Conservation (phyloP, 2,329 filamentous ascomycete species). For the Hypoxylon sp. region DNA sequence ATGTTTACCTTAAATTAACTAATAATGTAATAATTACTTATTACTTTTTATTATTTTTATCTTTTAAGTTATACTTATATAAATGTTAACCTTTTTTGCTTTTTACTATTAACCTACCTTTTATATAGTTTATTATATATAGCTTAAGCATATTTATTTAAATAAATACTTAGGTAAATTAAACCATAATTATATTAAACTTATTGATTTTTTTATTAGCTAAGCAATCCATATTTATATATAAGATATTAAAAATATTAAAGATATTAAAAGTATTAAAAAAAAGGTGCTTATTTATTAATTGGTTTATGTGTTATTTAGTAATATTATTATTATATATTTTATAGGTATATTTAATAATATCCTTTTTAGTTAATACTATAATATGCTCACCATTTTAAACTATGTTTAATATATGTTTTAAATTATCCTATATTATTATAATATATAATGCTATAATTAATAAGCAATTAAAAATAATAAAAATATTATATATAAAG, state of each 20-base stretch:
- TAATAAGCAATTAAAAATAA: background rate
- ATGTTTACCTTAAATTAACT: background rate
- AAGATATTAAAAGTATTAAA: too few species aligned
- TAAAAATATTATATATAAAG: conserved; percentile 4
- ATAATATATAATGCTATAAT: background rate
- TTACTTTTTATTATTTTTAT: background rate
- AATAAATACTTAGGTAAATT: background rate
- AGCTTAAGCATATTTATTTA: background rate
- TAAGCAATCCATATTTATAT: background rate
- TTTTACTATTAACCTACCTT: background rate
- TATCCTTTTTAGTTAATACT: background rate
- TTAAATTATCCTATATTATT: background rate
- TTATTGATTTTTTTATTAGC: background rate
- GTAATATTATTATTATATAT: background rate
- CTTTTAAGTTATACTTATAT: background rate
- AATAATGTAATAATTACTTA: background rate
- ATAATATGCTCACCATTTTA: background rate
- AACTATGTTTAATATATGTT: background rate
- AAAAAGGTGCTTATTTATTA: background rate
- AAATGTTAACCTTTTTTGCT: background rate
- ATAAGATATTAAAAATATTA: too few species aligned
- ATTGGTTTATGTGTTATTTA: background rate
- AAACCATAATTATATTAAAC: background rate
- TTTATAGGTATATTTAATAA: conserved; percentile 1
- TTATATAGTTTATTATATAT: background rate